Evolutionary conservation across 768 basidiomycete genomes (phyloP), one percentile per base, ranked within the genome.

Genomic region (Lyophyllum decastes): DNA sequence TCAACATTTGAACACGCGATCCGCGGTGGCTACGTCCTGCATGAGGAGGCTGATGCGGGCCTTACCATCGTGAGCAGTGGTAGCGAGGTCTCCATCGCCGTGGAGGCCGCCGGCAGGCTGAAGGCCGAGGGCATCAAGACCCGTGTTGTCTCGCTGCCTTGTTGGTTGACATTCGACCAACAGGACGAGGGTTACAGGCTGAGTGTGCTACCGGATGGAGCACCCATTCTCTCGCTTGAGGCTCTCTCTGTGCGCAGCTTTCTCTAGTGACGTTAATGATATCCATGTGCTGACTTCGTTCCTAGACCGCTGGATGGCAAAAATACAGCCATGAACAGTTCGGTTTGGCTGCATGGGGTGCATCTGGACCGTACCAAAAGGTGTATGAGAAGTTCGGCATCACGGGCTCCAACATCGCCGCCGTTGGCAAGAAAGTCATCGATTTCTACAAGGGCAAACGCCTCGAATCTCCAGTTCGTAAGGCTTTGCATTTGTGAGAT

Each of bases 311-410:
- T 64, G 93, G 94, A 63, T 97, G 95, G 95, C 82, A 84, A 60
- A 89, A 88, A 74, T 94, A 92, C 79, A 88, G 88, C 64, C 94
- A 96, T 70, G 94, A 95, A 82, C 89, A 91, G 81, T 91, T 78
- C 59, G 91, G 90, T 67, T 71, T 92, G 57, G 65, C 75, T 34
- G 81, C 79, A 33, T 97, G 91, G 89, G 94, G 94, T 69, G 86
- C 92, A 16, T 95, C 94, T 19, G 94, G 90, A 52, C 94, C 95
- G 11, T 94, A 92, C 70, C 82, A 87, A 73, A 83, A 94, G 77
- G 89, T 95, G 12, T 97, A 97, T 71, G 90, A 90, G 77, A 92
- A 93, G 74, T 91, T 93, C 65, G 92, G 90, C 43, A 83, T 94
- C 69, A 94, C 92, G 35, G 88, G 86, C 14, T 70, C 81, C 46